Conservation (phyloP, 805 yeast genomes). For the Yarrowia sp. region DNA sequence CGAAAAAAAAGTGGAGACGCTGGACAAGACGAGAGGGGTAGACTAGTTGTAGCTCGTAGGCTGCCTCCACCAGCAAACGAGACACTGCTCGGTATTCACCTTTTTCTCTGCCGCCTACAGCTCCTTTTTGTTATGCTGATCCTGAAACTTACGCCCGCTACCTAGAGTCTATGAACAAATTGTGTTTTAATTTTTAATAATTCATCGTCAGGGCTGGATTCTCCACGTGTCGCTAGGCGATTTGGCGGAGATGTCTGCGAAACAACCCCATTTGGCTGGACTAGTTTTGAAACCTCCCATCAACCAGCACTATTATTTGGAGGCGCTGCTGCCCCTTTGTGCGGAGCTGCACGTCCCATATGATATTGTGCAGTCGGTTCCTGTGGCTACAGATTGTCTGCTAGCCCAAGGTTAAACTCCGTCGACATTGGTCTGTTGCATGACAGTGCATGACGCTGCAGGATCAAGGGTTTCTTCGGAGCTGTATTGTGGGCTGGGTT, state of each 20-base stretch:
- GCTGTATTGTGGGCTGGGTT: neutral
- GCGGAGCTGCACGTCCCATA: constrained; percentile 3
- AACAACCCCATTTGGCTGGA: too few relatives aligned
- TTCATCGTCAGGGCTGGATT: neutral
- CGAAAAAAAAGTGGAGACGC: neutral
- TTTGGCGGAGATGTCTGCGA: too few relatives aligned
- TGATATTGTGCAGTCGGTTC: constrained; percentile 23
- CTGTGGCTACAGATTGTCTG: constrained; percentile 19
- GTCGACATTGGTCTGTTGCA: constrained; percentile 17
- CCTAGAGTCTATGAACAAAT: constrained; percentile 2
- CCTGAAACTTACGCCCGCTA: neutral
- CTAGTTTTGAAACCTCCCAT: too few relatives aligned
- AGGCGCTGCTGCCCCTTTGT: neutral
- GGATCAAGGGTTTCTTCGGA: neutral
- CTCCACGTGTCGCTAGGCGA: too few relatives aligned
- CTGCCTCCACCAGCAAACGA: too few relatives aligned
- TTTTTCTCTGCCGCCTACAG: too few relatives aligned
- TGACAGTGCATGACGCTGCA: neutral
- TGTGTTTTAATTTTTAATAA: neutral
- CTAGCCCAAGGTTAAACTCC: neutral
- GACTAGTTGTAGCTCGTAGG: too few relatives aligned
- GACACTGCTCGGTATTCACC: too few relatives aligned
- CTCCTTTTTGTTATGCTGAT: neutral
- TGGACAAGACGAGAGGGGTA: too few relatives aligned
- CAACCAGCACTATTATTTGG: neutral